phyloP scores from a whole-genome alignment of 805 yeast genomes.

The Yarrowia bubula region DNA sequence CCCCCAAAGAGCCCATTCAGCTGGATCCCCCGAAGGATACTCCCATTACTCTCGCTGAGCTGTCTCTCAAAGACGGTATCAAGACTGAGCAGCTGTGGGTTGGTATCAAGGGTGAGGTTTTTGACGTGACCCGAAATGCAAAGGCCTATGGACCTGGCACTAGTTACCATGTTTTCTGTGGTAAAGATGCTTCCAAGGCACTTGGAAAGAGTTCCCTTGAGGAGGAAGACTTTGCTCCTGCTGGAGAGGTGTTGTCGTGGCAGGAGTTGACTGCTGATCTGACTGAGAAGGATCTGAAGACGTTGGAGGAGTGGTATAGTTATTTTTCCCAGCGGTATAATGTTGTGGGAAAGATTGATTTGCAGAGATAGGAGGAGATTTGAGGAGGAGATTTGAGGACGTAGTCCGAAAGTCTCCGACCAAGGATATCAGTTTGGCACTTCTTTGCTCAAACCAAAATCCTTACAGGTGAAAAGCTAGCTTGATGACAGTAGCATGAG shows the following conservation, averaged over 20 bases:
- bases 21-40: conserved; percentile 53
- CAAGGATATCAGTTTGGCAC: too few species aligned
- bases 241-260: conserved; percentile 30
- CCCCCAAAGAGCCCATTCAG: conserved; percentile 54
- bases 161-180: conserved; percentile 69
- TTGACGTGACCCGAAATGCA: conserved; percentile 68
- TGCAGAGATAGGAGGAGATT: not conserved
- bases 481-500: not conserved
- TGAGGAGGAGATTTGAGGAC: not conserved
- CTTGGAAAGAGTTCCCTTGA: conserved; percentile 65
- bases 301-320: conserved; percentile 71
- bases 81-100: conserved; percentile 55
- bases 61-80: conserved; percentile 49
- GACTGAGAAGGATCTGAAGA: conserved; percentile 56
- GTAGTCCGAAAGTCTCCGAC: too few species aligned
- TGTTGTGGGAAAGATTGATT: conserved; percentile 10
- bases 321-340: conserved; percentile 52
- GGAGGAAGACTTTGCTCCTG: conserved; percentile 49
- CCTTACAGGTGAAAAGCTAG: too few species aligned
- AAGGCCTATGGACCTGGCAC: conserved; percentile 75
- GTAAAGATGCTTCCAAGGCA: conserved; percentile 74
- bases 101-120: conserved; percentile 71
- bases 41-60: conserved; percentile 45
- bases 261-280: conserved; percentile 40
- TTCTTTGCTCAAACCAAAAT: too few species aligned